These are phyloP conservation scores for Acer campestre DNA, from an alignment of 345 rosid genomes.

Conservation along the genomic window DNA sequence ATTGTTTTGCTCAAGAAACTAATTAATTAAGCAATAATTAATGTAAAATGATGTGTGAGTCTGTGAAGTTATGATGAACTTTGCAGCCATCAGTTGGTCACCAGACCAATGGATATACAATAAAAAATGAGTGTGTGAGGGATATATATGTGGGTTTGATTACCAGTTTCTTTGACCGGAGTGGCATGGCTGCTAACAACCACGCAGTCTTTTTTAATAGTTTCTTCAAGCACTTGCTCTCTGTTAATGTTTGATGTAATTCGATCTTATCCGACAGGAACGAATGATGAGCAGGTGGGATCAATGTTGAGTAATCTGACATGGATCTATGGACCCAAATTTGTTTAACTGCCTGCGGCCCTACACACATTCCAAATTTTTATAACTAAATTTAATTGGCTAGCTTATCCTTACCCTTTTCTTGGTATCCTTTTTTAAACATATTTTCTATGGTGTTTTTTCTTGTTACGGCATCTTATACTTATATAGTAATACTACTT, in stretches of 20 bases:
- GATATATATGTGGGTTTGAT: conserved; percentile 37
- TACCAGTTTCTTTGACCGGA: conserved; percentile 46
- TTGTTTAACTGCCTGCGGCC: neutral
- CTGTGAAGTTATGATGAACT: neutral
- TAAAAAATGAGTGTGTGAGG: neutral
- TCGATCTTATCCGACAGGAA: neutral
- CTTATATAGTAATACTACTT: too few species aligned
- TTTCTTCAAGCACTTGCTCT: neutral
- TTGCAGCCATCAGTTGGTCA: conserved; percentile 29
- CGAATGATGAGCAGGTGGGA: neutral
- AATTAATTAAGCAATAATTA: neutral
- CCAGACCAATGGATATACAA: conserved; percentile 18
- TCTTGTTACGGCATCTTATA: too few species aligned
- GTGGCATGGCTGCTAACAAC: conserved; percentile 26
- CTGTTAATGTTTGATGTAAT: neutral
- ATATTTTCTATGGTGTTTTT: too few species aligned
- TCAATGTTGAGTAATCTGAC: neutral
- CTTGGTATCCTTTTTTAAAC: neutral
- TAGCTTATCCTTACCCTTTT: neutral
- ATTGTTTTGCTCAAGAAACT: conserved; percentile 8
- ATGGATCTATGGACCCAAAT: neutral
- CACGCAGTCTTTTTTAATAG: conserved; percentile 15
- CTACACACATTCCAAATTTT: too few species aligned
- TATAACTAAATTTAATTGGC: neutral
- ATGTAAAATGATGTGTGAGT: neutral